Percentiles rank a stretch among this genome's conserved stretches.
phyloP scores from a whole-genome alignment of 2,329 filamentous ascomycete genomes.

The Fusarium temperatum region DNA sequence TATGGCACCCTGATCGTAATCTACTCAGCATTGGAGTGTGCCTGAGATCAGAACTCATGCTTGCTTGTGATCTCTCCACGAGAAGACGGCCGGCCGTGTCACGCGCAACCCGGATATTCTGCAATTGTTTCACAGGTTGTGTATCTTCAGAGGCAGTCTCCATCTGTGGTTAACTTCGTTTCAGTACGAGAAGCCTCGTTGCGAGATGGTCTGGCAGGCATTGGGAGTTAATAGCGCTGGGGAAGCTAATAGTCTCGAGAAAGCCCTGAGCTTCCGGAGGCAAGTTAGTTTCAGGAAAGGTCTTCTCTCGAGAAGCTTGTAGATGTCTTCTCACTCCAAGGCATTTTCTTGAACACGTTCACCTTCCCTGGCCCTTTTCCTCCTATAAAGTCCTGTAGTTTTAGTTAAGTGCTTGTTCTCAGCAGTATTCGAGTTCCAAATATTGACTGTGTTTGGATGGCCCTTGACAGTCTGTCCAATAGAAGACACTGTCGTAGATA shows the following conservation, averaged over 20 bases:
- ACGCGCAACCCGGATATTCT: neutral
- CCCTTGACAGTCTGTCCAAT: neutral
- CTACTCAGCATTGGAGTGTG: neutral
- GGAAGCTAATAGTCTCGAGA: neutral
- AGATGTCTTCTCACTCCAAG: neutral
- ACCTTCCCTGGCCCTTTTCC: neutral
- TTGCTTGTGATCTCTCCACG: neutral
- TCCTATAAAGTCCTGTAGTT: neutral
- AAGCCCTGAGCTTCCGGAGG: neutral
- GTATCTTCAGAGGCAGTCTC: neutral
- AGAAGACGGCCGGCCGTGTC: neutral
- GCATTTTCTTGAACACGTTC: neutral
- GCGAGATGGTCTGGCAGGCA: neutral
- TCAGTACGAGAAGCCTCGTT: neutral
- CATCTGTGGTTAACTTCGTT: neutral
- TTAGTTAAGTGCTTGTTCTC: neutral
- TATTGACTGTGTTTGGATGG: neutral
- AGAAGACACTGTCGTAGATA: neutral
- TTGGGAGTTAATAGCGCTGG: neutral
- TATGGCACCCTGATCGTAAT: neutral
- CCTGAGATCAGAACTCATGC: neutral
- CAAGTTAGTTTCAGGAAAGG: neutral
- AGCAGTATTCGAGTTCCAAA: neutral
- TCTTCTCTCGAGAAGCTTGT: neutral
- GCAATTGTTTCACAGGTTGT: neutral